Percentiles rank a stretch among this genome's conserved stretches.
Conservation (phyloP, 768 basidiomycete genomes). For the Trametes meyenii region DNA sequence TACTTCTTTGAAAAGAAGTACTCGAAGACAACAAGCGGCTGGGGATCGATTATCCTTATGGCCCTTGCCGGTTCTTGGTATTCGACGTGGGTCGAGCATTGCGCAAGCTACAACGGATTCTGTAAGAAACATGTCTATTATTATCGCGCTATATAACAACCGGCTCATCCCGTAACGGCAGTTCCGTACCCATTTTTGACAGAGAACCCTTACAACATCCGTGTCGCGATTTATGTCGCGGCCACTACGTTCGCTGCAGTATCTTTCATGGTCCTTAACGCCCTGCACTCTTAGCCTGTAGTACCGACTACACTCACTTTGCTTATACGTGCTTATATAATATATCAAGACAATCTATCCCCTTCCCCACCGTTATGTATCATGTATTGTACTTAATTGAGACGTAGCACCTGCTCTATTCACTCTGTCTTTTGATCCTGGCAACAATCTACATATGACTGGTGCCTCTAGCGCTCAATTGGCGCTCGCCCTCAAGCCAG, state of each 20-base stretch:
- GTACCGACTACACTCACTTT: too few relatives aligned
- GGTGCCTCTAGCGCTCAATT: too few relatives aligned
- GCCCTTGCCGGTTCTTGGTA: conserved; percentile 50
- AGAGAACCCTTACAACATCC: conserved; percentile 50
- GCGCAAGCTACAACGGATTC: conserved; percentile 57
- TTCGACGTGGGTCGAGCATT: conserved; percentile 66
- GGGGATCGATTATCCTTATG: conserved; percentile 38
- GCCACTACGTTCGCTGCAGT: conserved; percentile 53
- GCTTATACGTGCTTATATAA: too few relatives aligned
- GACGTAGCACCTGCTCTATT: too few relatives aligned
- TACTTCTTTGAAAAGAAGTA: conserved; percentile 65
- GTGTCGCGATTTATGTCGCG: conserved; percentile 62
- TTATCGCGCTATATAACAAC: background rate
- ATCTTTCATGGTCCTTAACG: conserved; percentile 63
- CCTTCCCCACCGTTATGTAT: too few relatives aligned
- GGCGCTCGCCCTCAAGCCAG: too few relatives aligned
- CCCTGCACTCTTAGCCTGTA: conserved; percentile 52
- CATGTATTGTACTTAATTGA: too few relatives aligned
- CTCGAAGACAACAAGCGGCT: conserved; percentile 35
- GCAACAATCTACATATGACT: too few relatives aligned
- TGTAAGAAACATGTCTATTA: conserved; percentile 47
- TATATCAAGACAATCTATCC: too few relatives aligned
- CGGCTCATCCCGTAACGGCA: conserved; percentile 30
- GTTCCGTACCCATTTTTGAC: conserved; percentile 89
- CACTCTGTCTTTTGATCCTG: too few relatives aligned